Evolutionary conservation across 2,329 filamentous ascomycete species (phyloP).

Genomic region (Tolypocladium inflatum): DNA sequence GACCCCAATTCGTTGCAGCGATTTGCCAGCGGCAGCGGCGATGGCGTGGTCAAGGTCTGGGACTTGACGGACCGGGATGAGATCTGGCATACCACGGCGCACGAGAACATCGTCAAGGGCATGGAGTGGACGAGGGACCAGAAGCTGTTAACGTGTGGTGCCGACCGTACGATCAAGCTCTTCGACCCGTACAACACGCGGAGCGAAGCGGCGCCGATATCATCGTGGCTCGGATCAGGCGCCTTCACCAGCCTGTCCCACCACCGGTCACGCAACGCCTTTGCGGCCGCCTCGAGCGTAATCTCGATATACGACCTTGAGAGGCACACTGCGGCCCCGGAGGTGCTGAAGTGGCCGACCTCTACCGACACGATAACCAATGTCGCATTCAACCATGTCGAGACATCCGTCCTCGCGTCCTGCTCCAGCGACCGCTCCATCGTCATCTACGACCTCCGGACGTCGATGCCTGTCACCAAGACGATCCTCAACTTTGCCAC

Average conservation of each 20-base stretch:
- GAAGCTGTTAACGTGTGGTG: conserved; percentile 78
- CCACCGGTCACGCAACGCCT: conserved; percentile 68
- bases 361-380: conserved; percentile 83
- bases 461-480: conserved; percentile 72
- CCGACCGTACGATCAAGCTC: conserved; percentile 79
- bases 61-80: conserved; percentile 64
- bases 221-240: conserved; percentile 74
- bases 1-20: conserved; percentile 65
- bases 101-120: conserved; percentile 89
- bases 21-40: conserved; percentile 77
- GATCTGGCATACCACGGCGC: conserved; percentile 69
- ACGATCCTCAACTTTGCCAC: conserved; percentile 72
- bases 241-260: conserved; percentile 80
- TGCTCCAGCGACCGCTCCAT: conserved; percentile 78
- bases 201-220: conserved; percentile 59
- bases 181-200: conserved; percentile 79
- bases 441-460: conserved; percentile 86
- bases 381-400: conserved; percentile 84
- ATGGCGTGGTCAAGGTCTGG: conserved; percentile 93
- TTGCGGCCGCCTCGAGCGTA: conserved; percentile 67
- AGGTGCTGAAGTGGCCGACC: conserved; percentile 80
- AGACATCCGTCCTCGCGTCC: conserved; percentile 83
- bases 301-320: conserved; percentile 87
- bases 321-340: conserved; percentile 68
- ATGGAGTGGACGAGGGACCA: conserved; percentile 81